phyloP scores from a whole-genome alignment of 305 asterid genomes.

The Fraxinus ornus region DNA sequence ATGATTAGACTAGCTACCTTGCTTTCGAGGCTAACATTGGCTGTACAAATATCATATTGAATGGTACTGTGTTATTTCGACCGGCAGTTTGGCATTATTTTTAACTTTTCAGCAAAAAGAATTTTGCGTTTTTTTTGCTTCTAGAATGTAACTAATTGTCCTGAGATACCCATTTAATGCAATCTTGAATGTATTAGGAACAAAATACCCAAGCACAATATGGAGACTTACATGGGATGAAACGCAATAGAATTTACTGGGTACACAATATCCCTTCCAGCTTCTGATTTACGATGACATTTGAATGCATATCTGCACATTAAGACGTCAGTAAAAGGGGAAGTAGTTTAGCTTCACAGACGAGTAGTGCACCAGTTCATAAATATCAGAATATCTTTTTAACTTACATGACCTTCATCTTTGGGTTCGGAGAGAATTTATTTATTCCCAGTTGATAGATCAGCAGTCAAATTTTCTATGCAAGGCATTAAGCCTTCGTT shows the following conservation, averaged over 20 bases:
- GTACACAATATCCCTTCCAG: slow-evolving; percentile 89
- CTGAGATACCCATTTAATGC: neutral
- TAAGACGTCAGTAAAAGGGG: slow-evolving; percentile 9
- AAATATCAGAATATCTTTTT: neutral
- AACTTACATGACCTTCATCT: neutral
- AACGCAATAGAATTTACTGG: slow-evolving; percentile 96
- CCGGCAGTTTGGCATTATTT: neutral
- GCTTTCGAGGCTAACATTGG: neutral
- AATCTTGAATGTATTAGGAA: neutral
- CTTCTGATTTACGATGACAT: slow-evolving; percentile 94
- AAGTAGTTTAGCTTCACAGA: neutral
- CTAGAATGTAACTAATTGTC: neutral
- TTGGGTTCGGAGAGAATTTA: neutral
- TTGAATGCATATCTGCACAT: slow-evolving; percentile 82
- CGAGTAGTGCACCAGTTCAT: neutral
- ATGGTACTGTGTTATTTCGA: neutral
- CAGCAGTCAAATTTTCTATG: neutral
- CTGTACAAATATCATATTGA: neutral
- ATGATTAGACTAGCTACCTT: neutral
- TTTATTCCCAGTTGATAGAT: neutral
- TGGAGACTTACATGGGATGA: slow-evolving; percentile 86
- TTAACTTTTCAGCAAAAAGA: neutral
- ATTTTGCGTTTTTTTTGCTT: neutral
- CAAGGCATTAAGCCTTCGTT: neutral
- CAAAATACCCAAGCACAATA: neutral